Conservation (phyloP, 371 early-diverging fungal genomes). For the Mortierella sp. region DNA sequence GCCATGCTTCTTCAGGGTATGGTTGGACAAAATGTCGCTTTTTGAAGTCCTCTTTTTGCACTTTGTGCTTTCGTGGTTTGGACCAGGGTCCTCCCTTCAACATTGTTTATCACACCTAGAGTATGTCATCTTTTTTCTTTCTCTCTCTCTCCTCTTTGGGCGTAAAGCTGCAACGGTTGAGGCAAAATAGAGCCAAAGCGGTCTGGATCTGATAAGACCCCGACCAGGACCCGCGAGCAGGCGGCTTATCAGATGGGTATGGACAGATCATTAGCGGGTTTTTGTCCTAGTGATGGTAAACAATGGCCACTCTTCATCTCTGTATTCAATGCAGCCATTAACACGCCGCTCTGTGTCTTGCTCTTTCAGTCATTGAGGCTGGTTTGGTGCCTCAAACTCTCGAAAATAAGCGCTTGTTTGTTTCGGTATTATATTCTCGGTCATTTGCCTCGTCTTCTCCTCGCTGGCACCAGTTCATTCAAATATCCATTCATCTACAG, state of each 20-base stretch:
- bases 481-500: neutral
- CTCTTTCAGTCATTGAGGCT: too few species aligned
- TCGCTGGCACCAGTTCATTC: neutral
- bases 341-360: too few species aligned
- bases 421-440: too few species aligned
- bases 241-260: constrained; percentile 10
- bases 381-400: too few species aligned
- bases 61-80: neutral
- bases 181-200: neutral
- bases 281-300: neutral
- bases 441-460: too few species aligned
- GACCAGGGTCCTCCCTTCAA: neutral
- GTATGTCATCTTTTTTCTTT: constrained; percentile 3
- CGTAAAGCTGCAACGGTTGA: neutral
- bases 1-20: neutral
- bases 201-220: constrained; percentile 14
- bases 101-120: neutral
- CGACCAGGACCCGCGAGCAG: neutral
- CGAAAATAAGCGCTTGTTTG: too few species aligned
- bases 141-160: neutral
- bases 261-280: neutral
- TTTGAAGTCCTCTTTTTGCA: neutral
- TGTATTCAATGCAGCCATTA: neutral
- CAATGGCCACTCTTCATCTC: neutral
- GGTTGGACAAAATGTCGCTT: neutral